phyloP scores from a whole-genome alignment of 164 flowering plant genomes.

The Echeveria elegans region DNA sequence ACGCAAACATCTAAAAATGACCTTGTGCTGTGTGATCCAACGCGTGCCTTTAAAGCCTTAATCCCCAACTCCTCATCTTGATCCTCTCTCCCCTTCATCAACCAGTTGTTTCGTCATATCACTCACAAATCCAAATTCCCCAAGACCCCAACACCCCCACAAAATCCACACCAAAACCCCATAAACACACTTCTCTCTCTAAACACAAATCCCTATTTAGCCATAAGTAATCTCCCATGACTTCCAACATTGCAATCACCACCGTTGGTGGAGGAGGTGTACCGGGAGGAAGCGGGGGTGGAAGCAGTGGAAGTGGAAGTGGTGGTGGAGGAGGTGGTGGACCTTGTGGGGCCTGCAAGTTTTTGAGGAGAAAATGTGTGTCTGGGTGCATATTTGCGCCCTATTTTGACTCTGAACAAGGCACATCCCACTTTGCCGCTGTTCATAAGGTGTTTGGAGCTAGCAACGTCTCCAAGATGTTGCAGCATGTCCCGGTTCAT shows the following conservation, averaged over 20 bases:
- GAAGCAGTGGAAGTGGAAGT: constrained; percentile 23
- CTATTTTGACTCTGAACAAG: constrained; percentile 91
- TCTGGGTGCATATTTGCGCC: constrained; percentile 87
- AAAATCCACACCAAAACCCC: constrained; percentile 10
- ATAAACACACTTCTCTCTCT: constrained; percentile 12
- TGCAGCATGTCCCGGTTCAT: constrained; percentile 60
- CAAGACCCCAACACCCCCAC: background rate
- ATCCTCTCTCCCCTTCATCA: constrained; percentile 12
- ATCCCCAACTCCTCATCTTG: background rate
- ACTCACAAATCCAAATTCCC: background rate
- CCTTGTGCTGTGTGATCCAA: constrained; percentile 27
- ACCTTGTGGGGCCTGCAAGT: constrained; percentile 98
- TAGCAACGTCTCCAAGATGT: constrained; percentile 86
- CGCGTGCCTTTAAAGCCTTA: constrained; percentile 74
- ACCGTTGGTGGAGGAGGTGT: background rate
- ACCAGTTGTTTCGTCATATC: constrained; percentile 7
- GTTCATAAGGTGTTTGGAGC: constrained; percentile 98
- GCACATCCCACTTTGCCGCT: constrained; percentile 87
- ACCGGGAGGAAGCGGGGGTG: constrained; percentile 12
- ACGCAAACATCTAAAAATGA: constrained; percentile 60
- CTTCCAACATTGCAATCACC: constrained; percentile 25
- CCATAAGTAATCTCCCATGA: constrained; percentile 23
- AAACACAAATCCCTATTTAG: constrained; percentile 10
- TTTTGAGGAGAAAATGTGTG: constrained; percentile 79
- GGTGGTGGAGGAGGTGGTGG: constrained; percentile 46